Evolutionary conservation across 2,329 filamentous ascomycete genomes (phyloP), one percentile per base, ranked within the genome.

Genomic region (Penicillium sp.): DNA sequence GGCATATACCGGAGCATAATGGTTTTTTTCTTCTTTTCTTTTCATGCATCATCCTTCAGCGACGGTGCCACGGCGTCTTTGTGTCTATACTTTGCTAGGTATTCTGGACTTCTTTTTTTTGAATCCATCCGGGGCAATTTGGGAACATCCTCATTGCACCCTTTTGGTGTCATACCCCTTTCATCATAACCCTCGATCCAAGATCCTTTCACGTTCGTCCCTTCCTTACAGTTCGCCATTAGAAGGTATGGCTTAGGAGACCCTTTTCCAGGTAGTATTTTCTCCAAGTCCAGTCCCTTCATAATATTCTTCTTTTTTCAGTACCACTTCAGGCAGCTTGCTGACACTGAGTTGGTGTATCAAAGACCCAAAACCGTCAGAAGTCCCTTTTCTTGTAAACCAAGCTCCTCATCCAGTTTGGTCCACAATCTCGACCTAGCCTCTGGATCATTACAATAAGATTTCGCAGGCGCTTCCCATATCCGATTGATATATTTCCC

Each of bases 11-110:
- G 40, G 43, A 35, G 53, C 45, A 47, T 56, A 42, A 19, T 32
- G 4, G 31, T 26, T 32, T 42, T 49, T 47, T 32, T 40, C 46
- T 29, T 44, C 13, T 37, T 47, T 45, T 28, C 15, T 53, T 53
- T 55, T 53, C 29, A 45, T 58, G 51, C 55, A 56, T 59, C 55
- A 56, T 58, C 54, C 43, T 61, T 56, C 50, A 64, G 62, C 62
- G 62, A 62, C 47, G 62, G 62, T 57, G 59, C 57, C 57, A 47
- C 38, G 58, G 58, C 55, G 56, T 59, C 60, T 46, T 51, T 24
- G n/a, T 52, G 43, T 51, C 19, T 42, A 47, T 47, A 42, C 22
- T 34, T 51, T 47, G 19, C 13, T 29, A 17, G 34, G n/a, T 49
- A 37, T 29, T 42, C 15, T 35, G 12, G 12, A 22, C 22, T 22